phyloP scores from a whole-genome alignment of 352 stramenopile genomes.

The Pythium scleroteichum region DNA sequence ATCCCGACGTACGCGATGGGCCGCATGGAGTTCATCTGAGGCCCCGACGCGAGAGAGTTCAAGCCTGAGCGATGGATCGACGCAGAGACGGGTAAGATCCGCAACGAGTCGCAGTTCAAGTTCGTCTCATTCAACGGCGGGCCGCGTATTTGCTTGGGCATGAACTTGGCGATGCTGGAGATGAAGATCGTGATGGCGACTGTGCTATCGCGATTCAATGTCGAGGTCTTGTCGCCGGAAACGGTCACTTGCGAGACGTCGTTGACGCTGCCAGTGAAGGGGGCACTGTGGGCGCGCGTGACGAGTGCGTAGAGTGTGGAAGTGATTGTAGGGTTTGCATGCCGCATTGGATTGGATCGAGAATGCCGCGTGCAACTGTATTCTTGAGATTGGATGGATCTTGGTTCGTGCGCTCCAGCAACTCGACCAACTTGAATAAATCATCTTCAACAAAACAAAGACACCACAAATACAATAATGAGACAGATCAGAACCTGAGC shows the following conservation, averaged over 20 bases:
- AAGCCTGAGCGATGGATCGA: constrained; percentile 40
- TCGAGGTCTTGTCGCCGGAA: constrained; percentile 21
- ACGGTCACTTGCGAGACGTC: constrained; percentile 26
- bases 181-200: constrained; percentile 41
- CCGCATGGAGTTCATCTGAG: constrained; percentile 40
- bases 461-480: too few species aligned
- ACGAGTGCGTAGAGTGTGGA: neutral
- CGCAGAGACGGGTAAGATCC: constrained; percentile 15
- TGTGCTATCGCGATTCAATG: constrained; percentile 40
- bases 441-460: too few species aligned
- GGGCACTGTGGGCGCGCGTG: neutral
- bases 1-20: constrained; percentile 45
- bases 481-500: too few species aligned
- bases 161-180: constrained; percentile 31
- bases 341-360: too few species aligned
- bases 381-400: too few species aligned
- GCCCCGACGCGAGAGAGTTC: constrained; percentile 28
- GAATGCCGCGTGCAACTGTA: too few species aligned
- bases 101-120: constrained; percentile 34
- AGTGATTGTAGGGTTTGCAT: too few species aligned
- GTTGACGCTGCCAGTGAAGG: constrained; percentile 1
- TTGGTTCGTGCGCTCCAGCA: too few species aligned
- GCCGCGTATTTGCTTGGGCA: constrained; percentile 35
- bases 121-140: constrained; percentile 14
- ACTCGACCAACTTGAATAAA: too few species aligned